phyloP scores from a whole-genome alignment of 371 early-diverging fungal species.

The Lichtheimia hyalospora region DNA sequence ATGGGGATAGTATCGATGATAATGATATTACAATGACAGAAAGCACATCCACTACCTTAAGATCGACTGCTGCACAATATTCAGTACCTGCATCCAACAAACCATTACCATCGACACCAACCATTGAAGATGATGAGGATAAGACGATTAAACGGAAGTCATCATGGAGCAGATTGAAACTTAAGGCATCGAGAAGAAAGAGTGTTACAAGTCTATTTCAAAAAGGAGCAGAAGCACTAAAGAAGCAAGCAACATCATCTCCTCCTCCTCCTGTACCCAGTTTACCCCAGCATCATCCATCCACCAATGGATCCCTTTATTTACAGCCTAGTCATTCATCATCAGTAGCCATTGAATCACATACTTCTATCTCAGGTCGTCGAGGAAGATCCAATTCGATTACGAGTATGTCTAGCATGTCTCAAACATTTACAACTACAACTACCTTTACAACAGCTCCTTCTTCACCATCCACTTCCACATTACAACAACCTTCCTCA shows the following conservation, averaged over 20 bases:
- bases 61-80: slow-evolving; percentile 8
- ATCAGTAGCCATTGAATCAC: slow-evolving; percentile 5
- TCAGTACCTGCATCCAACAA: too few relatives aligned
- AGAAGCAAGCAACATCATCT: slow-evolving; percentile 4
- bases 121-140: neutral
- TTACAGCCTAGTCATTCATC: neutral
- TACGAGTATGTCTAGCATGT: slow-evolving; percentile 20
- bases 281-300: neutral
- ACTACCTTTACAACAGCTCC: slow-evolving; percentile 20
- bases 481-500: neutral
- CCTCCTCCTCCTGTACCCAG: slow-evolving; percentile 9
- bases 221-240: slow-evolving; percentile 13
- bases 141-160: slow-evolving; percentile 13
- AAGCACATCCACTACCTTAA: slow-evolving; percentile 16
- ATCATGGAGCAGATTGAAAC: slow-evolving; percentile 20
- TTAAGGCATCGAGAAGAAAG: slow-evolving; percentile 15
- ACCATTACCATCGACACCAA: too few relatives aligned
- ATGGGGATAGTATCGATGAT: neutral
- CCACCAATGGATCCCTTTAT: neutral
- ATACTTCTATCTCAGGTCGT: slow-evolving; percentile 1
- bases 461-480: slow-evolving; percentile 8
- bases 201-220: slow-evolving; percentile 13
- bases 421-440: slow-evolving; percentile 30
- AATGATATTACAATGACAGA: neutral
- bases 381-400: slow-evolving; percentile 32